Evolutionary conservation across 495 filamentous ascomycete species (phyloP), one percentile per base, ranked within the genome.

Genomic region (Aspergillus cavernicola): DNA sequence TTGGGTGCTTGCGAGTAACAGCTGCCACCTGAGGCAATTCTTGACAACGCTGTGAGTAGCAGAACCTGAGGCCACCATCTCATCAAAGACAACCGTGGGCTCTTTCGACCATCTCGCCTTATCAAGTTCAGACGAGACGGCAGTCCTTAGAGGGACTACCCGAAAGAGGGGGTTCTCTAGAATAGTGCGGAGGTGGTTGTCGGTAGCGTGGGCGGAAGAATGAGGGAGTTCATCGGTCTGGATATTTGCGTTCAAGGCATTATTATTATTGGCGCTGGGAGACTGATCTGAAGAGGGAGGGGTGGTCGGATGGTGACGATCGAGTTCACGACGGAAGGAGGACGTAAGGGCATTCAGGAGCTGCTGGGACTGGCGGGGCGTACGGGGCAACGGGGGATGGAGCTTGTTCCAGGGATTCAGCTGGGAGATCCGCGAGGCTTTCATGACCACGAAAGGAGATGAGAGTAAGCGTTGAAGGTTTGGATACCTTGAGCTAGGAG

Each of bases 241-340:
- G 11, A 15, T 23, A 10, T 55, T 19, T 8, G 18, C 23, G 29
- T 12, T 39, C 4, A 29, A 32, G 36, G 48, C 55, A 43, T 58
- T 48, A 22, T 56, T 56, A 43, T 58, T 48, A 22, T 56, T 56
- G 32, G 24, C 6, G n/a, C 26, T 51, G n/a, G 56, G 50, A 39
- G 59, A 3, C 28, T 42, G 40, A 18, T 58, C 54, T 31, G 60
- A 45, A 13, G 66, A 55, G 55, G 61, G 63, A 23, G 75, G 42
- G 20, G 64, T 51, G 56, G 63, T 65, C 32, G 80, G 80, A 61
- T 89, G 80, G 58, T 86, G 80, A 32, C 67, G 71, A 62, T 92
- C 86, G 28, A 95, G 76, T 29, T 88, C 84, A 32, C 78, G 71
- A 49, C 85, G 82, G 68, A 95, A 95, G n/a, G 87, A 91, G 4